Percentiles rank a stretch among this genome's conserved stretches.
Conservation (phyloP, 75 land plant genomes). For the Sequoia sempervirens region DNA sequence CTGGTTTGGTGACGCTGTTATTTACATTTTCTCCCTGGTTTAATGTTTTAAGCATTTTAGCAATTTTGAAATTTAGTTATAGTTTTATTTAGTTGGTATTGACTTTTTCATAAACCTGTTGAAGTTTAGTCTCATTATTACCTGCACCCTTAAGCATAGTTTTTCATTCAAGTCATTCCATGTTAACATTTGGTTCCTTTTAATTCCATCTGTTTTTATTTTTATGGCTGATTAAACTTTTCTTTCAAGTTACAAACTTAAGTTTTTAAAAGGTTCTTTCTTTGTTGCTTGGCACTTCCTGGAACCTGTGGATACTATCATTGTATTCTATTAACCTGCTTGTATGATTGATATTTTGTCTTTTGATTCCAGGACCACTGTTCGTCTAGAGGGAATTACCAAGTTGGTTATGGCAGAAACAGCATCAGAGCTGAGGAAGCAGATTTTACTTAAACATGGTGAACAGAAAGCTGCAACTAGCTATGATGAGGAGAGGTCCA, state of each 20-base stretch:
- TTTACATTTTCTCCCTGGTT: background rate
- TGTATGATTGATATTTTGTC: background rate
- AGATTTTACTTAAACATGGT: slow-evolving; percentile 9
- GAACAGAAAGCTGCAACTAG: slow-evolving; percentile 9
- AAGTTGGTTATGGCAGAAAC: slow-evolving; percentile 21
- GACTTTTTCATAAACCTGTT: background rate
- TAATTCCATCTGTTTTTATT: background rate
- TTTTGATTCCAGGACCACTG: background rate
- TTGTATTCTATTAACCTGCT: background rate
- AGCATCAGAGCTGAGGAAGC: slow-evolving; percentile 24
- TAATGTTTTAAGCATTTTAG: no score
- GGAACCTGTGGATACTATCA: background rate
- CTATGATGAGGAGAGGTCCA: slow-evolving; percentile 6
- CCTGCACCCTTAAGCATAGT: background rate
- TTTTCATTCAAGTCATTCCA: background rate
- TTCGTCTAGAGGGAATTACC: background rate
- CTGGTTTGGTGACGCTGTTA: background rate
- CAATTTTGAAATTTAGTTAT: background rate
- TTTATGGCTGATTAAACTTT: background rate
- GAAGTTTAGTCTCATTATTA: background rate
- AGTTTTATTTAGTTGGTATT: background rate
- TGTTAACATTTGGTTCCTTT: background rate
- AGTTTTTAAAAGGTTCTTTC: background rate
- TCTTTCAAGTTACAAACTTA: background rate
- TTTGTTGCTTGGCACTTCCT: background rate